Evolutionary conservation across 1,284 basidiomycete genomes (phyloP), one percentile per base, ranked within the genome.

Genomic region (Cronartium ribicola): DNA sequence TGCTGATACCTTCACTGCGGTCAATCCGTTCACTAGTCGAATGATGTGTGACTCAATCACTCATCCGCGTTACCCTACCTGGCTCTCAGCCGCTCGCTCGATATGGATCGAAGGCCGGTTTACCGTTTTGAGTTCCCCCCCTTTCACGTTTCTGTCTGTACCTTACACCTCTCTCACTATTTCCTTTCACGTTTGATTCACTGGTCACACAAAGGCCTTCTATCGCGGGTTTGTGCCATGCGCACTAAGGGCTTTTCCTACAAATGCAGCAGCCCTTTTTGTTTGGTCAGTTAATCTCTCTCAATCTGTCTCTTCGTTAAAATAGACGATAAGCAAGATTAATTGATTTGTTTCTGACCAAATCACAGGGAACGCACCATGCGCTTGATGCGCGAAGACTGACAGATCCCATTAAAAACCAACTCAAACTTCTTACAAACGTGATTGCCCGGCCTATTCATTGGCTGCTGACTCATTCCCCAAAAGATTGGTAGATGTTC

Each of bases 201-300:
- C 39, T 63, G 41, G 65, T 39, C 22, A 20, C 40, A 43, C 37
- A 4, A 55, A 83, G 75, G 88, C 88, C 5, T 89, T 88, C 79
- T 88, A 85, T 76, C 75, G 79, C 39, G 81, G 81, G 5, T 80
- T 83, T 59, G 83, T 83, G 5, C 88, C 88, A 8, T 86, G 85
- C 75, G 80, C 89, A 68, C 80, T 90, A 61, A 85, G 88, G 66
- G 88, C 89, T 22, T 88, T 90, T 80, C 89, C 88, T 2, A 85
- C 86, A 3, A 69, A 75, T 64, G 66, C 70, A 13, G 62, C 70
- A 17, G 70, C 70, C 17, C 55, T 73, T 11, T 62, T 65, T 36
- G 70, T 73, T 59, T 73, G 70, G 70, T 73, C 5, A 11, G 70
- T 73, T n/a, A 8, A 17, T n/a, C 29, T 39, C 5, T 14, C 37